Base-by-base conservation (phyloP, 1,284 basidiomycete species). In the Ustilago cynodontis region DNA sequence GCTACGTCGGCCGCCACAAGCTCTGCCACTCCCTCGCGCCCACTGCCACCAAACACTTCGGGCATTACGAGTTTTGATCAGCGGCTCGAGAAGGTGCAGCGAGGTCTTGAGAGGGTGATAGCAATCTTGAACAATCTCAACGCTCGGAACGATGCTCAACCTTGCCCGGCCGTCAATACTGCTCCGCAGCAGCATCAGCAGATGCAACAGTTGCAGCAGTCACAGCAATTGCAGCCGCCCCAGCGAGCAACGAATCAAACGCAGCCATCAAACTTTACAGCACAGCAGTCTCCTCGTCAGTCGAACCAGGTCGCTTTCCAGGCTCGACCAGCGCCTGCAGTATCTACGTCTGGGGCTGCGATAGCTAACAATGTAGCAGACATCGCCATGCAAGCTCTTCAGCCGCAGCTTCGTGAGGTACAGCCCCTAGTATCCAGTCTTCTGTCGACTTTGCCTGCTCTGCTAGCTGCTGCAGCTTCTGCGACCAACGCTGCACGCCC, bases 361-460 rank as follows among this genome's bases (percentile, higher is more conserved):
- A 33, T 63, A 2, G 53, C 59, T 31, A 66, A 33, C 56, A 47
- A 66, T 18, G 22, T 63, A 9, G 56, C 57, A 6, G 59, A 31
- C 2, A 54, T 28, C 0, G 45, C 63, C 7, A n/a, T 62, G 22
- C 64, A 66, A 51, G 45, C 60, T 9, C 29, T 71, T 13, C 64
- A 63, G 35, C 64, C 70, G 3, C 52, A 59, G n/a, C 29, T 58
- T 20, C 59, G 50, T 26, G 60, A 43, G 20, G 43, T 66, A 0
- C 43, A 51, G 9, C 45, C 43, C n/a, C 10, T 53, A 2, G 26
- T 66, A 7, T 14, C 65, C n/a, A 33, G 47, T 51, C 10, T 53
- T 11, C 37, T 71, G 2, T 52, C 53, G 3, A 14, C 43, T 2
- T 31, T 57, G 39, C 28, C 49, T 20, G 61, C 45, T 22, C 51